These are phyloP conservation scores for Tylopilus plumbeoviolaceoides DNA, from an alignment of 768 basidiomycete species.

Conservation along the genomic window DNA sequence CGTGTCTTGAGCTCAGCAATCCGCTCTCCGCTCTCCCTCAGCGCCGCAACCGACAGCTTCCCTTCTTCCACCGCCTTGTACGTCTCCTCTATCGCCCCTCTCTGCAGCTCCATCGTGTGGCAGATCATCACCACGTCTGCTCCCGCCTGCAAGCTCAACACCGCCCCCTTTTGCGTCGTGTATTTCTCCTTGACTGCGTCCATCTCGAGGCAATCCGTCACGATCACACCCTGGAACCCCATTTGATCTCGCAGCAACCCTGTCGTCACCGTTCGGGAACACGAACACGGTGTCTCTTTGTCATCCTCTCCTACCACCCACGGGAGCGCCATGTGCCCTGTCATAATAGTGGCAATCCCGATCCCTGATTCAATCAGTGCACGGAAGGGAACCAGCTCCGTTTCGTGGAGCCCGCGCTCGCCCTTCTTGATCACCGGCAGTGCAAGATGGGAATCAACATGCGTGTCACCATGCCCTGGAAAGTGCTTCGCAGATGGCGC, in stretches of 20 bases:
- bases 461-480: conserved; percentile 72
- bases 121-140: conserved; percentile 76
- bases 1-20: conserved; percentile 47
- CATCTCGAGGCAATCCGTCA: conserved; percentile 79
- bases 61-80: conserved; percentile 50
- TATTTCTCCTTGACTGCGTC: conserved; percentile 55
- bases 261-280: conserved; percentile 50
- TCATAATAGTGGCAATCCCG: conserved; percentile 60
- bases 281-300: conserved; percentile 51
- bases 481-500: conserved; percentile 70
- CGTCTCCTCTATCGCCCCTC: conserved; percentile 47
- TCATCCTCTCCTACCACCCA: conserved; percentile 41
- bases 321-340: conserved; percentile 70
- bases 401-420: conserved; percentile 36
- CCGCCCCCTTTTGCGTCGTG: conserved; percentile 39
- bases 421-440: conserved; percentile 59
- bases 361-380: conserved; percentile 38
- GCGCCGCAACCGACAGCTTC: conserved; percentile 34
- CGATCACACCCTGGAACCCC: conserved; percentile 54
- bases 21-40: conserved; percentile 42
- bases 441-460: conserved; percentile 65
- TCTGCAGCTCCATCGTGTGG: conserved; percentile 53
- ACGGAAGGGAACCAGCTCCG: conserved; percentile 59
- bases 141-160: conserved; percentile 55
- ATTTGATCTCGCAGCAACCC: conserved; percentile 49